Evolutionary conservation across 73 alveolate species (phyloP).

Genomic region (Stentor coeruleus): DNA sequence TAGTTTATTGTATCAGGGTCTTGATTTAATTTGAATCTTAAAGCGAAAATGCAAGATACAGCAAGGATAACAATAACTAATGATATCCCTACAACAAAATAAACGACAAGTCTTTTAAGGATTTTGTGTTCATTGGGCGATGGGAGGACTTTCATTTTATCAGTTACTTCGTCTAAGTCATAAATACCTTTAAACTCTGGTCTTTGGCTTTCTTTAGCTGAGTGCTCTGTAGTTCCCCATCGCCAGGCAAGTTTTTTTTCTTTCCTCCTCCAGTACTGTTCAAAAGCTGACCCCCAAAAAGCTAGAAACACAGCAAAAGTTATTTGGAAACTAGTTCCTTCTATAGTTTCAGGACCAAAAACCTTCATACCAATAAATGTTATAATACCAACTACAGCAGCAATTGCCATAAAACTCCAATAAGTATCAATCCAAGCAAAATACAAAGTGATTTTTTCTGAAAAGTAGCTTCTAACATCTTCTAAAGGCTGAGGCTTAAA

Average conservation of each 20-base stretch:
- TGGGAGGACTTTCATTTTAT: not conserved
- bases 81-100: not conserved
- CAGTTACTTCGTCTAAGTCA: slow-evolving; percentile 1
- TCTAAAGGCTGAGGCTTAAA: slow-evolving; percentile 34
- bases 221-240: slow-evolving; percentile 6
- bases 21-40: not conserved
- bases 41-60: not conserved
- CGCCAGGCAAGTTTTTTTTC: slow-evolving; percentile 15
- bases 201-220: not conserved
- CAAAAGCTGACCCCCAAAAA: not conserved
- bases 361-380: not conserved
- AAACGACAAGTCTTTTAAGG: not conserved
- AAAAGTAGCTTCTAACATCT: slow-evolving; percentile 50
- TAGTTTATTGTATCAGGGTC: not conserved
- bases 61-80: not conserved
- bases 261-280: not conserved
- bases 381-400: slow-evolving; percentile 10
- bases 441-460: slow-evolving; percentile 63
- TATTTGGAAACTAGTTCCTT: not conserved
- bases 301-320: slow-evolving; percentile 9
- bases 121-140: not conserved
- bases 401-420: not conserved
- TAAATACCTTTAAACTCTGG: slow-evolving; percentile 14
- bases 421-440: slow-evolving; percentile 50
- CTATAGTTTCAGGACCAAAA: not conserved